Evolutionary conservation across 768 basidiomycete species (phyloP), one percentile per base, ranked within the genome.

Genomic region (Holtermannia corniformis): DNA sequence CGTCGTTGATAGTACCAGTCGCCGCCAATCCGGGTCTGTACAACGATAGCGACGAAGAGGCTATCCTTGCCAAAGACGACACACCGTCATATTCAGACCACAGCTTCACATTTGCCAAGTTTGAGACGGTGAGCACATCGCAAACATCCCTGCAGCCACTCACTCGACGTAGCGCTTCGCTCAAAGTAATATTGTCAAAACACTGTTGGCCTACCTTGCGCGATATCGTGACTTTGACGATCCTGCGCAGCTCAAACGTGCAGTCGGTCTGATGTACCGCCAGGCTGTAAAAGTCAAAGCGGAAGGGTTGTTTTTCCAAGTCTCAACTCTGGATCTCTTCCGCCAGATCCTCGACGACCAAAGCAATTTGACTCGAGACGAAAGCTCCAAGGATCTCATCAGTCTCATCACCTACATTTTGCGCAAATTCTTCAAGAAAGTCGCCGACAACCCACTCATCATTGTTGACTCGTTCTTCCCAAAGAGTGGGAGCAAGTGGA

Each of bases 281-380:
- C 88, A 93, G 59, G 91, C 84, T 43, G 81, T 99, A 56, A 83
- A 80, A 62, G 84, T 85, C 14, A 91, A 95, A 70, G 88, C 90
- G 0, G 95, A 97, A 68, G 93, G 85, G 0, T 74, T 99, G 7
- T 97, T 89, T 73, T 99, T 93, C 80, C 72, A 96, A 92, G 90
- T 87, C 11, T 88, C 92, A 27, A 87, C 86, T 12, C 75, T 99
- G 54, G 76, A 85, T 62, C 79, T 96, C 41, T 97, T 97, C 80
- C 86, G 86, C 72, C 75, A 79, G 19, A 85, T 97, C 59, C 75
- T 96, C 45, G 83, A 84, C 54, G 85, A 89, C 67, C 82, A 87
- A 68, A 80, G 81, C 61, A 79, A 83, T 11, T 44, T 71, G 0
- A 88, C 91, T 52, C 81, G 80, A 49, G 84, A 86, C 46, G 82